phyloP scores from a whole-genome alignment of 768 basidiomycete genomes.

The Panaeolus cyanescens region DNA sequence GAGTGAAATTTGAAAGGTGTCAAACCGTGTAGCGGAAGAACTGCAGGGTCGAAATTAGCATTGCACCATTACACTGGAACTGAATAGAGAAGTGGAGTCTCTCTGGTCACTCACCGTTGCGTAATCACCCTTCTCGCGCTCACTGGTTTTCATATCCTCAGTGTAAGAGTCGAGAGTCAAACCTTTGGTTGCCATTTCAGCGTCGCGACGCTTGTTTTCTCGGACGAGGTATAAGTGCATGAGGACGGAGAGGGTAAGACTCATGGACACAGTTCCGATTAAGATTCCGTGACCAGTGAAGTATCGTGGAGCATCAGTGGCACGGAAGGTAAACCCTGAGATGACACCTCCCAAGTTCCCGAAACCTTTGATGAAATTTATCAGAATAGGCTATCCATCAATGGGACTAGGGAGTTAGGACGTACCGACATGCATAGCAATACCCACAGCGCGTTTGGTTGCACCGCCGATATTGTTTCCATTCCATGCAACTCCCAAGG shows the following conservation, averaged over 20 bases:
- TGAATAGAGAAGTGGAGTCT: neutral
- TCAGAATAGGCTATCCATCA: neutral
- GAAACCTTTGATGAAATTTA: slow-evolving; percentile 19
- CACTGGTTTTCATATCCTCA: slow-evolving; percentile 27
- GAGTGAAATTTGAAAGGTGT: neutral
- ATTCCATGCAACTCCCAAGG: slow-evolving; percentile 34
- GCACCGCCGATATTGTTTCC: slow-evolving; percentile 34
- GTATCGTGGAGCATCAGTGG: slow-evolving; percentile 28
- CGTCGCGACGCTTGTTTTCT: slow-evolving; percentile 29
- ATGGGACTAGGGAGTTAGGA: neutral
- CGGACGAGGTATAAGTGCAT: slow-evolving; percentile 28
- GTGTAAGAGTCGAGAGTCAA: slow-evolving; percentile 27
- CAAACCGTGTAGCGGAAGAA: slow-evolving; percentile 34
- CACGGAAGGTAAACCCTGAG: slow-evolving; percentile 28
- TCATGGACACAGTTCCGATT: slow-evolving; percentile 30
- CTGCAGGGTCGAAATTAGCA: slow-evolving; percentile 12
- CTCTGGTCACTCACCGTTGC: slow-evolving; percentile 24
- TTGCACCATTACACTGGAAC: neutral
- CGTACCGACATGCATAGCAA: slow-evolving; percentile 34
- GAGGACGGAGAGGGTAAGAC: slow-evolving; percentile 20
- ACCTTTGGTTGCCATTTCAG: slow-evolving; percentile 19
- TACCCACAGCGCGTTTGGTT: slow-evolving; percentile 34
- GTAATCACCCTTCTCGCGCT: slow-evolving; percentile 31
- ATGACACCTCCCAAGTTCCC: slow-evolving; percentile 34
- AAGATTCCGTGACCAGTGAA: slow-evolving; percentile 33